A percentile compares a stretch with the other conserved stretches of the same genome.
phyloP scores from a whole-genome alignment of 495 filamentous ascomycete genomes.

The Penicillium arizonense region DNA sequence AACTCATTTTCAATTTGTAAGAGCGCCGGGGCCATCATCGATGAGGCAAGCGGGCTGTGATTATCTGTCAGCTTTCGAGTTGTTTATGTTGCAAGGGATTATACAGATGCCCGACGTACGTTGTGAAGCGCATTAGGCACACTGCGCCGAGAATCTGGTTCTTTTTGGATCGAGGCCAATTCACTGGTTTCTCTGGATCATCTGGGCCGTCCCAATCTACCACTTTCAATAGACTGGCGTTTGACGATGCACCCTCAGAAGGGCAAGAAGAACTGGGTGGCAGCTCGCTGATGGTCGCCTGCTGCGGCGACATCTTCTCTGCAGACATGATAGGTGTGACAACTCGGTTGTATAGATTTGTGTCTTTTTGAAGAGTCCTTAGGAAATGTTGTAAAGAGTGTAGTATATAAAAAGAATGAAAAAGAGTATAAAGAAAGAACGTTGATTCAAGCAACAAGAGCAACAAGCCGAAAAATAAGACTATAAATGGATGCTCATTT shows the following conservation, averaged over 20 bases:
- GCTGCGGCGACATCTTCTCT: neutral
- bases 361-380: neutral
- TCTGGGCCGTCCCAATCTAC: constrained; percentile 43
- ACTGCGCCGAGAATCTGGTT: constrained; percentile 1
- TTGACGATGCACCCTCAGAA: neutral
- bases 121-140: constrained; percentile 8
- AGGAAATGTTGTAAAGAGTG: neutral
- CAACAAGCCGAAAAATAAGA: neutral
- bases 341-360: too few relatives aligned
- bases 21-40: constrained; percentile 58
- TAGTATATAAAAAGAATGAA: neutral
- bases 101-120: neutral
- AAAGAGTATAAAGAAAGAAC: neutral
- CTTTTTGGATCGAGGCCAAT: constrained; percentile 43
- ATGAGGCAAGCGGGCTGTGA: constrained; percentile 40
- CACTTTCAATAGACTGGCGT: neutral
- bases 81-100: neutral
- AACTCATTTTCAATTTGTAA: constrained; percentile 29
- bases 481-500: neutral
- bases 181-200: constrained; percentile 61
- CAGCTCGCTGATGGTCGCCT: neutral
- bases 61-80: neutral
- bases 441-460: neutral
- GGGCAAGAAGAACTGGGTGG: neutral
- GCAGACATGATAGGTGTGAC: neutral